phyloP scores from a whole-genome alignment of 176 grass and related monocot genomes.

The Avena sativa region DNA sequence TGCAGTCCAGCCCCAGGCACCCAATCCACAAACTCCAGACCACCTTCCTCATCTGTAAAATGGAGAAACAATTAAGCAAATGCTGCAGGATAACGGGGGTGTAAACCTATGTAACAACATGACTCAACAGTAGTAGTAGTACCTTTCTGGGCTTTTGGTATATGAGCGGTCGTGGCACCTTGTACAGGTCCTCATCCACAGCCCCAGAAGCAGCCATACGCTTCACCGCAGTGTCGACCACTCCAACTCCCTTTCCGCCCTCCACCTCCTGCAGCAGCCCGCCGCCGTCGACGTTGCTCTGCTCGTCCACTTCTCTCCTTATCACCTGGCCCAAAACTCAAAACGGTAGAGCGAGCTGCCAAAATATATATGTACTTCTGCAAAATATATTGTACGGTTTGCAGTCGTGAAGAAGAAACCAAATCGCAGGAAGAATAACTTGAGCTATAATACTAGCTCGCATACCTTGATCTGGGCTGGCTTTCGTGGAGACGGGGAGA shows the following conservation, averaged over 20 bases:
- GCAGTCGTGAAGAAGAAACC: background rate
- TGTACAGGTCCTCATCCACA: constrained; percentile 81
- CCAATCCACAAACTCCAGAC: constrained; percentile 68
- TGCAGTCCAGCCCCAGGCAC: constrained; percentile 70
- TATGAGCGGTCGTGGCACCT: constrained; percentile 60
- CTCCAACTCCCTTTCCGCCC: background rate
- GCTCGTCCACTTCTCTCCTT: constrained; percentile 49
- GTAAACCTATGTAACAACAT: too few species aligned
- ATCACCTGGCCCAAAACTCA: constrained; percentile 46
- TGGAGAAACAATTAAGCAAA: background rate
- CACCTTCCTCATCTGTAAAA: constrained; percentile 58
- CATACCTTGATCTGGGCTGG: constrained; percentile 55
- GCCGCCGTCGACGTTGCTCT: background rate
- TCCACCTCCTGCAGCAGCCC: constrained; percentile 16
- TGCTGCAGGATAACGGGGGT: background rate
- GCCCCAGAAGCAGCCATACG: constrained; percentile 26
- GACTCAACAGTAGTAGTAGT: too few species aligned
- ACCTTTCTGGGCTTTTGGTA: constrained; percentile 60
- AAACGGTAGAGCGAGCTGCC: too few species aligned
- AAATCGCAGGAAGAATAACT: background rate
- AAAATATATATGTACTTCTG: too few species aligned
- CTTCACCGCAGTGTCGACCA: background rate
- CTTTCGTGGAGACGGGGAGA: constrained; percentile 45
- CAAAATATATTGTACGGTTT: too few species aligned
- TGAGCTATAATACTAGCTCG: background rate